Evolutionary conservation across 306 rosid species (phyloP), one percentile per base, ranked within the genome.

Genomic region (Pterocarpus macrocarpus): DNA sequence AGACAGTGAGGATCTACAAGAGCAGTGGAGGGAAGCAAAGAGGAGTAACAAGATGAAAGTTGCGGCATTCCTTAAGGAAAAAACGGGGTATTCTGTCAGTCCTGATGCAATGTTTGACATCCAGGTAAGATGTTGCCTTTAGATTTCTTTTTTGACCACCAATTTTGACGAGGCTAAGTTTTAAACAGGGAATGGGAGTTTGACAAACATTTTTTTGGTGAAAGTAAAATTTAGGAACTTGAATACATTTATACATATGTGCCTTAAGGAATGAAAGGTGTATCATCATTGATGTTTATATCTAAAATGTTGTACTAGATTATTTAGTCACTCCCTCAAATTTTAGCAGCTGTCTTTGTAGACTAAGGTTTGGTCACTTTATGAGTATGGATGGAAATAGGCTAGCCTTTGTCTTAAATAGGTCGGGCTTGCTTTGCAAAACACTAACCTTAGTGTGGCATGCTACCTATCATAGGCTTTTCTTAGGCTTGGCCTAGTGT

Each of bases 81-180:
- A 59, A 88, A 91, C 99, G 12, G 99, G 99, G 38, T 95, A 90
- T 69, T 87, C 94, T 81, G 93, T 95, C 83, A 93, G 89, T 86
- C 91, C 98, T 47, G 98, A 95, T 82, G 90, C 98, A 76, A 84
- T 95, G 98, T 93, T 89, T 85, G 99, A 95, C 84, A 85, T 93
- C 85, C 99, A 95, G 97, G 99, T 93, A 56, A 62, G 71, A 73
- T 85, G 63, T 68, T 78, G n/a, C 75, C 45, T 75, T 65, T 9
- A 56, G 66, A 38, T 74, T 62, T 76, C 47, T 55, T 58, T 28
- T 52, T 57, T 64, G 52, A 13, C 57, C 52, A 5, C 47, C 61
- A 35, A 15, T 44, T 71, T 77, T 66, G 86, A 55, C 36, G 9
- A 35, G 7, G 55, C 45, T 76, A 28, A 72, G 65, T 71, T 66